Conservation (phyloP, 2,329 filamentous ascomycete genomes). For the Allantophomopsis cytisporea region DNA sequence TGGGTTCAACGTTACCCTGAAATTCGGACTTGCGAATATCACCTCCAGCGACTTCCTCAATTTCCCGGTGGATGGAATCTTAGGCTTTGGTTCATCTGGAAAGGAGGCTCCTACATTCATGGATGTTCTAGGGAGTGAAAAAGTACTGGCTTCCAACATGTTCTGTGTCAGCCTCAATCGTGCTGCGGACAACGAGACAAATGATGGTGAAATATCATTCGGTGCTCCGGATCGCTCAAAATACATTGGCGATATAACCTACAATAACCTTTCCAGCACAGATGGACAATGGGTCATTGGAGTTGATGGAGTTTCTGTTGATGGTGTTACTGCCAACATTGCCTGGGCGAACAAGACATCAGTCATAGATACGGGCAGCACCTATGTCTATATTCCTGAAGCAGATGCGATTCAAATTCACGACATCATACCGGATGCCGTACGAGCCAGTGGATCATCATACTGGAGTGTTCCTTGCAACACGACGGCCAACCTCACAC, state of each 20-base stretch:
- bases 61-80: constrained; percentile 80
- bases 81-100: constrained; percentile 56
- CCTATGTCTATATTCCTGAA: constrained; percentile 60
- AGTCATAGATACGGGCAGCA: constrained; percentile 77
- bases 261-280: constrained; percentile 37
- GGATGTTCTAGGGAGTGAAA: constrained; percentile 40
- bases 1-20: constrained; percentile 45
- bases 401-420: constrained; percentile 56
- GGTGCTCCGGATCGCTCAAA: constrained; percentile 54
- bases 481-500: constrained; percentile 41
- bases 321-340: constrained; percentile 42
- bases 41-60: constrained; percentile 62
- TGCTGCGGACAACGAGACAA: constrained; percentile 40
- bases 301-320: constrained; percentile 50
- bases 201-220: constrained; percentile 67
- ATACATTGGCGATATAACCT: constrained; percentile 55
- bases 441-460: constrained; percentile 37
- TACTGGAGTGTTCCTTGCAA: constrained; percentile 65
- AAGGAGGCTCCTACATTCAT: constrained; percentile 51
- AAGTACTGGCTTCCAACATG: constrained; percentile 47
- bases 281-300: constrained; percentile 60
- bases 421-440: constrained; percentile 43
- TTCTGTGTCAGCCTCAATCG: constrained; percentile 62
- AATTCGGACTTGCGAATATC: constrained; percentile 59
- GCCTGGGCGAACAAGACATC: constrained; percentile 33